phyloP scores from a whole-genome alignment of 2,329 filamentous ascomycete genomes.

The Calycina herbarum region DNA sequence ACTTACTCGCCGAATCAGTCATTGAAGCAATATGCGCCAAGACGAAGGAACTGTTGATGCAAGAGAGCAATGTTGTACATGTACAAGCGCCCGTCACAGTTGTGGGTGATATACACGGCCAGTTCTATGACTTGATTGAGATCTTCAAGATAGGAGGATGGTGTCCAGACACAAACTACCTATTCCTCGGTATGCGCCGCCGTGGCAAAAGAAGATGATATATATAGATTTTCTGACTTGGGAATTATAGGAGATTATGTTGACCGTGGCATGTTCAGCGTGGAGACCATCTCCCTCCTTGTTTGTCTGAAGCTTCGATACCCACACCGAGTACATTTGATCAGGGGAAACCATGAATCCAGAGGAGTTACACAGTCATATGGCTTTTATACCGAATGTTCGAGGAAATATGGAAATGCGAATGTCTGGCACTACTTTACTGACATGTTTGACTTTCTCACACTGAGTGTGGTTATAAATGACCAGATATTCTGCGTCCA shows the following conservation, averaged over 20 bases:
- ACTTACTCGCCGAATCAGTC: constrained; percentile 93
- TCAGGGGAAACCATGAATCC: constrained; percentile 97
- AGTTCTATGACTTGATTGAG: constrained; percentile 98
- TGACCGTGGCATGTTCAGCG: constrained; percentile 96
- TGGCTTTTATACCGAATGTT: constrained; percentile 98
- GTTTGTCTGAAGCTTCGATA: constrained; percentile 97
- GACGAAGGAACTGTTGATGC: constrained; percentile 98
- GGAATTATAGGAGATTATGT: constrained; percentile 76
- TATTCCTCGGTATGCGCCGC: constrained; percentile 76
- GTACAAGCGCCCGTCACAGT: constrained; percentile 94
- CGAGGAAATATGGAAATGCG: constrained; percentile 95
- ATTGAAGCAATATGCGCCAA: constrained; percentile 99
- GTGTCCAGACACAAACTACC: constrained; percentile 96
- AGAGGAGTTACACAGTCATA: constrained; percentile 98
- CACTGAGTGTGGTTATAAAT: constrained; percentile 95
- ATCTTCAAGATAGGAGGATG: constrained; percentile 98
- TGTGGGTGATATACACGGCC: constrained; percentile 96
- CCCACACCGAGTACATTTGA: constrained; percentile 90
- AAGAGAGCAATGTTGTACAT: constrained; percentile 99
- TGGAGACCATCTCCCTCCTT: constrained; percentile 96
- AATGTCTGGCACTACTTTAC: constrained; percentile 99
- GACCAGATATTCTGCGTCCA: constrained; percentile 99
- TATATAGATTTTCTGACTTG: constrained; percentile 14
- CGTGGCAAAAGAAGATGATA: background rate
- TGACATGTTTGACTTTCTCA: constrained; percentile 99